These are phyloP conservation scores for Pyrus betulifolia DNA, from an alignment of 306 rosid species.

Conservation along the genomic window DNA sequence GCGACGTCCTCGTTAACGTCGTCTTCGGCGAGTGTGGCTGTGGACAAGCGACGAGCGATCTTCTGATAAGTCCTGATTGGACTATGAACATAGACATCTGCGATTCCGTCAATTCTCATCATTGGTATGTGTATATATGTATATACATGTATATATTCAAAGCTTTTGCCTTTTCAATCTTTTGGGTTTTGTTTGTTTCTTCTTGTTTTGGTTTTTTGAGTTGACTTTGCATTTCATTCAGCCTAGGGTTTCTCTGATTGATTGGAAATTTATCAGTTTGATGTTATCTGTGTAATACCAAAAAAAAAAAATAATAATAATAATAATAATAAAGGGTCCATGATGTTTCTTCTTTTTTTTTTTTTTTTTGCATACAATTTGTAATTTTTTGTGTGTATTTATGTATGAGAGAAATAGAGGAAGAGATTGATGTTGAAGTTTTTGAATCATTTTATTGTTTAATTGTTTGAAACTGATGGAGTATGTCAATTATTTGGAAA, in stretches of 20 bases:
- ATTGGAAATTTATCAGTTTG: not conserved
- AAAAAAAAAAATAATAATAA: too few species aligned
- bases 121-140: constrained; percentile 37
- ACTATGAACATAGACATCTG: constrained; percentile 98
- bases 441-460: not conserved
- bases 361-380: not conserved
- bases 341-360: not conserved
- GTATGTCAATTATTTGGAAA: not conserved
- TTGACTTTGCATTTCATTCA: constrained; percentile 18
- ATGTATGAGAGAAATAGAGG: not conserved
- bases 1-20: constrained; percentile 45
- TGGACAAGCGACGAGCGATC: constrained; percentile 99
- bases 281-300: not conserved
- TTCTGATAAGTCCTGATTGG: constrained; percentile 98
- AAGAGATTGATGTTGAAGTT: not conserved
- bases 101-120: constrained; percentile 88
- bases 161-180: constrained; percentile 15
- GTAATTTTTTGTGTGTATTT: not conserved
- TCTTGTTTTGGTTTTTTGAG: not conserved
- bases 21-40: constrained; percentile 88
- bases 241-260: constrained; percentile 16
- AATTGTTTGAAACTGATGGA: not conserved
- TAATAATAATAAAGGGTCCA: not conserved
- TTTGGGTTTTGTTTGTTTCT: not conserved
- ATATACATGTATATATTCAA: not conserved